These are phyloP conservation scores for Fusarium fracticaudum DNA, from an alignment of 2,329 filamentous ascomycete species.

Conservation along the genomic window DNA sequence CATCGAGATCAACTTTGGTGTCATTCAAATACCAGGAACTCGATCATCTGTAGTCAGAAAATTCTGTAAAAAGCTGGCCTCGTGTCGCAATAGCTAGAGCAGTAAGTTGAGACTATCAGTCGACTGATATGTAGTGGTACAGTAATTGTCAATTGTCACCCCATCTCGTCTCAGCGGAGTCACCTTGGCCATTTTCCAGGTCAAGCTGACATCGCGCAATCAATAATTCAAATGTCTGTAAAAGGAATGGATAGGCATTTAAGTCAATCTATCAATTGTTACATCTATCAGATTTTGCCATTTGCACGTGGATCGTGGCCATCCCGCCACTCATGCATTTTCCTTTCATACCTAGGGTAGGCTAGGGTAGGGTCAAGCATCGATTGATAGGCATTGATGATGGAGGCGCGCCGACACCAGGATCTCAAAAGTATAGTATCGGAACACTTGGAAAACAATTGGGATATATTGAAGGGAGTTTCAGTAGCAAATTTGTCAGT, in stretches of 20 bases:
- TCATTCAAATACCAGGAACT: not conserved
- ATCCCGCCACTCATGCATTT: not conserved
- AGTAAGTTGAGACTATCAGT: not conserved
- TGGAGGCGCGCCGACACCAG: not conserved
- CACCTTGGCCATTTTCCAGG: not conserved
- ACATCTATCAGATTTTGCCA: not conserved
- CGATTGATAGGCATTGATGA: not conserved
- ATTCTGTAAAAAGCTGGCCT: not conserved
- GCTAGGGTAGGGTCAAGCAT: not conserved
- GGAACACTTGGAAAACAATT: too few relatives aligned
- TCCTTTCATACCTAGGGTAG: too few relatives aligned
- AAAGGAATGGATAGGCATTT: too few relatives aligned
- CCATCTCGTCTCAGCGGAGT: not conserved
- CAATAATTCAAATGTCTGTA: not conserved
- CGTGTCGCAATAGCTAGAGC: rapidly evolving
- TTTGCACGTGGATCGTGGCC: not conserved
- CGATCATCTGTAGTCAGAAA: not conserved
- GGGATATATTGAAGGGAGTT: rapidly evolving
- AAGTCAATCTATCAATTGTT: not conserved
- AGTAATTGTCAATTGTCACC: not conserved
- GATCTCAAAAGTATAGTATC: not conserved
- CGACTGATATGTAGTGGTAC: not conserved
- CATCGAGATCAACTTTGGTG: not conserved
- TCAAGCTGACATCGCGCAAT: not conserved
- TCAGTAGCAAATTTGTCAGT: too few relatives aligned